phyloP scores from a whole-genome alignment of 2,329 filamentous ascomycete species.

The Penicillium paneum region DNA sequence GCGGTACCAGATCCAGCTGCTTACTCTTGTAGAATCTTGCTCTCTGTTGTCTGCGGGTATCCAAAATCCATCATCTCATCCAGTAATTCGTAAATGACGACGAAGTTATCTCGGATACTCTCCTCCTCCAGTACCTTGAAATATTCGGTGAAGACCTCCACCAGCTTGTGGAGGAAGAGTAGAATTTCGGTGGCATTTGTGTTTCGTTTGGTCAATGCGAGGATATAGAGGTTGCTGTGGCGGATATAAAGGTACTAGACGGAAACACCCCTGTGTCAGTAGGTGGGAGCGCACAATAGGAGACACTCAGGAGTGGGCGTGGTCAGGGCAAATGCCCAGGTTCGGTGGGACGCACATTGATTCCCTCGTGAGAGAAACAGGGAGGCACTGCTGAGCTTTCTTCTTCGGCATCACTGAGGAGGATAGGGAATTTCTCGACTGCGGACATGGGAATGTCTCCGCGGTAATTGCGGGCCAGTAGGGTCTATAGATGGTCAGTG shows the following conservation, averaged over 20 bases:
- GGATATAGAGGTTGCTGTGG: constrained; percentile 98
- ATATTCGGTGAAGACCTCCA: constrained; percentile 99
- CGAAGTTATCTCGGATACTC: constrained; percentile 98
- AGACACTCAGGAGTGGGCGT: constrained; percentile 9
- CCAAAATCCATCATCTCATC: constrained; percentile 99
- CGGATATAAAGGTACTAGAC: constrained; percentile 93
- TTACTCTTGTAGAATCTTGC: constrained; percentile 93
- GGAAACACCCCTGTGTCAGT: constrained; percentile 10
- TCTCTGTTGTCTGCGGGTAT: constrained; percentile 96
- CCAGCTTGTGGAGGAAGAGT: constrained; percentile 94
- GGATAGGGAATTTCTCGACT: constrained; percentile 93
- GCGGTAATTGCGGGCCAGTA: constrained; percentile 95
- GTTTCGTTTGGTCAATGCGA: constrained; percentile 96
- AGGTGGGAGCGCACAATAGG: constrained; percentile 13
- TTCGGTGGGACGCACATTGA: constrained; percentile 67
- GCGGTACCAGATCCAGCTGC: constrained; percentile 10
- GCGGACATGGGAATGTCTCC: constrained; percentile 99
- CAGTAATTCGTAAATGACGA: constrained; percentile 96
- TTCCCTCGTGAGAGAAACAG: constrained; percentile 97
- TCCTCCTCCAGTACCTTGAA: constrained; percentile 99
- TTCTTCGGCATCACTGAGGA: constrained; percentile 97
- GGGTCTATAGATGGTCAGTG: constrained; percentile 62
- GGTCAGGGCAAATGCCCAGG: neutral
- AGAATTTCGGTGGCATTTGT: constrained; percentile 98
- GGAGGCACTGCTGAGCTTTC: constrained; percentile 95